Percentiles rank a stretch among this genome's conserved stretches.
phyloP scores from a whole-genome alignment of 73 alveolate genomes.

The Paramecium bursaria region DNA sequence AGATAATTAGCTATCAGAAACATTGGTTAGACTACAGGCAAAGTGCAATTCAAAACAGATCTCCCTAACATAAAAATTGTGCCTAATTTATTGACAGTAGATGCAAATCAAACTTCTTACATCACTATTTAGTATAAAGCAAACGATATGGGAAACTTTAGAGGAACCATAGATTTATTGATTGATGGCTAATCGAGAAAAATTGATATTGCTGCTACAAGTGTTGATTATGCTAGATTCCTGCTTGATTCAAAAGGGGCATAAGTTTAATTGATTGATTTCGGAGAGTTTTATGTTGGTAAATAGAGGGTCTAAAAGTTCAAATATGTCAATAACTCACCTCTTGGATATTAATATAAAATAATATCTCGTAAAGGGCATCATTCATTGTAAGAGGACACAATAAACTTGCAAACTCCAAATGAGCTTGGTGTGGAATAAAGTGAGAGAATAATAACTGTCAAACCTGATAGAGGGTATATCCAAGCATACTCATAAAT shows the following conservation, averaged over 20 bases:
- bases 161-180: slow-evolving; percentile 84
- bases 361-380: slow-evolving; percentile 88
- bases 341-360: slow-evolving; percentile 86
- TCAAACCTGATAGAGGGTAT: slow-evolving; percentile 93
- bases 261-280: slow-evolving; percentile 88
- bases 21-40: slow-evolving; percentile 87
- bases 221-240: slow-evolving; percentile 88
- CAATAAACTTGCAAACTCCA: slow-evolving; percentile 88
- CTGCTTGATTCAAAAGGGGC: slow-evolving; percentile 86
- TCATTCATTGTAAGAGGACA: slow-evolving; percentile 81
- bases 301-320: slow-evolving; percentile 88
- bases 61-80: slow-evolving; percentile 79
- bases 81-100: slow-evolving; percentile 83
- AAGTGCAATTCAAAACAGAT: slow-evolving; percentile 82
- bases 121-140: slow-evolving; percentile 83
- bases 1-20: slow-evolving; percentile 85
- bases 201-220: slow-evolving; percentile 96
- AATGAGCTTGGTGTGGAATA: slow-evolving; percentile 93
- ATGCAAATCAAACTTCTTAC: slow-evolving; percentile 81
- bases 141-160: slow-evolving; percentile 64
- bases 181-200: slow-evolving; percentile 86
- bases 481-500: slow-evolving; percentile 92
- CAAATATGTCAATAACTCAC: slow-evolving; percentile 95
- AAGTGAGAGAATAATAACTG: slow-evolving; percentile 92
- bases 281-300: slow-evolving; percentile 96